Percentiles rank a stretch among this genome's conserved stretches.
Evolutionary conservation across 805 yeast species (phyloP).

Genomic region (Saccharomycopsis sp.): DNA sequence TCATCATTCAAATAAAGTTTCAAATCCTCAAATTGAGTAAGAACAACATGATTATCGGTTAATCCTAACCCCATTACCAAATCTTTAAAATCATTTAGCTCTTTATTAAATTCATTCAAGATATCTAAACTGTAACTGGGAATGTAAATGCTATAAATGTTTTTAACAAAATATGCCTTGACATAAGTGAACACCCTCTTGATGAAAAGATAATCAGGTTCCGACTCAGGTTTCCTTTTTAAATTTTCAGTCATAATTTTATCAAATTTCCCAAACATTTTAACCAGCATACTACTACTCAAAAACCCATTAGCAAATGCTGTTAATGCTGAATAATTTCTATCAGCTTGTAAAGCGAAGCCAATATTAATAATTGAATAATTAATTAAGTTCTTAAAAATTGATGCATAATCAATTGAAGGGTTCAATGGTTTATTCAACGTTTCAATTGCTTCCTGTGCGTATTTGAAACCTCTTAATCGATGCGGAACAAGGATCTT

Average conservation of each 20-base stretch:
- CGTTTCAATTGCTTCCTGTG: not conserved
- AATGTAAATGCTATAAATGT: conserved; percentile 5
- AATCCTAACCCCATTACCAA: conserved; percentile 1
- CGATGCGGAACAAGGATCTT: not conserved
- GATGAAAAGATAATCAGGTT: not conserved
- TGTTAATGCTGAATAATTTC: conserved; percentile 2
- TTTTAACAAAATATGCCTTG: conserved; percentile 4
- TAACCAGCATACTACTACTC: not conserved
- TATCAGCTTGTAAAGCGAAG: conserved; percentile 3
- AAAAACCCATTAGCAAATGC: conserved; percentile 15
- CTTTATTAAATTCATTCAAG: conserved; percentile 11
- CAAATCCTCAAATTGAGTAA: conserved; percentile 7
- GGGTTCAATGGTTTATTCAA: not conserved
- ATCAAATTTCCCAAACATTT: not conserved
- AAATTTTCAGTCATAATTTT: not conserved
- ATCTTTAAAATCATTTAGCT: conserved; percentile 4
- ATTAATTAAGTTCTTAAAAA: conserved; percentile 10
- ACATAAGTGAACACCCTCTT: conserved; percentile 5
- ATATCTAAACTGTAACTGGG: conserved; percentile 7
- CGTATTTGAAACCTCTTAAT: not conserved
- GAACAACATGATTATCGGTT: not conserved
- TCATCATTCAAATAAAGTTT: conserved; percentile 1
- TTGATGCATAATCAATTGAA: conserved; percentile 3
- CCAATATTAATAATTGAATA: conserved; percentile 14
- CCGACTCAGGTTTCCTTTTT: not conserved